These are phyloP conservation scores for Conidiobolus incongruus DNA, from an alignment of 371 early-diverging fungal species.

Conservation along the genomic window DNA sequence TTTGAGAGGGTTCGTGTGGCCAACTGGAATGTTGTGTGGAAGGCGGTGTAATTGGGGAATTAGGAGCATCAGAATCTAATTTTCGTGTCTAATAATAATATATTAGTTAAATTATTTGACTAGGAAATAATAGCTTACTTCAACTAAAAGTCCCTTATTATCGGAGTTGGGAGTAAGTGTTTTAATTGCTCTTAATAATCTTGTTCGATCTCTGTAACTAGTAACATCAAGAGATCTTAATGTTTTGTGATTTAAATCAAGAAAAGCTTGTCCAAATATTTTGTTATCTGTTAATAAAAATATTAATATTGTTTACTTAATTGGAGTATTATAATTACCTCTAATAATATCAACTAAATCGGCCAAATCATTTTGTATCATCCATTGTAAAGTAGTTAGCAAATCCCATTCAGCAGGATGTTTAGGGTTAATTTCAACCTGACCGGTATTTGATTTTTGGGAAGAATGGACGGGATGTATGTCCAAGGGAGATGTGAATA, in stretches of 20 bases:
- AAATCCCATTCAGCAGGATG: constrained; percentile 2
- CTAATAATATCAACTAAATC: constrained; percentile 2
- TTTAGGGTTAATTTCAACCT: background rate
- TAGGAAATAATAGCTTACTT: background rate
- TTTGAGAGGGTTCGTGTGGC: background rate
- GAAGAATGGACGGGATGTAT: too few relatives aligned
- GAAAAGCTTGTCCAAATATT: background rate
- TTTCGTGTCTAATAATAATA: background rate
- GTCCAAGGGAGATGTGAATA: too few relatives aligned
- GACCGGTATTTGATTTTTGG: background rate
- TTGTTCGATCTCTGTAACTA: constrained; percentile 3
- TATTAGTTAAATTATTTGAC: background rate
- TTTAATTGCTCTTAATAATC: background rate
- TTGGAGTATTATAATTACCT: background rate
- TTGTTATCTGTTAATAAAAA: background rate
- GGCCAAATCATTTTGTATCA: background rate
- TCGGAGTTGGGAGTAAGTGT: background rate
- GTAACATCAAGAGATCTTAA: background rate
- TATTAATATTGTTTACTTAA: background rate
- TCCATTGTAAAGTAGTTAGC: background rate
- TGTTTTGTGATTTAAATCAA: constrained; percentile 2
- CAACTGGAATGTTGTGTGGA: background rate
- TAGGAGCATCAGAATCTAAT: background rate
- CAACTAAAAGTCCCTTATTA: background rate
- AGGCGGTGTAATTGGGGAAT: background rate